Evolutionary conservation across 1,284 basidiomycete genomes (phyloP), one percentile per base, ranked within the genome.

Genomic region (Sporisorium reilianum): DNA sequence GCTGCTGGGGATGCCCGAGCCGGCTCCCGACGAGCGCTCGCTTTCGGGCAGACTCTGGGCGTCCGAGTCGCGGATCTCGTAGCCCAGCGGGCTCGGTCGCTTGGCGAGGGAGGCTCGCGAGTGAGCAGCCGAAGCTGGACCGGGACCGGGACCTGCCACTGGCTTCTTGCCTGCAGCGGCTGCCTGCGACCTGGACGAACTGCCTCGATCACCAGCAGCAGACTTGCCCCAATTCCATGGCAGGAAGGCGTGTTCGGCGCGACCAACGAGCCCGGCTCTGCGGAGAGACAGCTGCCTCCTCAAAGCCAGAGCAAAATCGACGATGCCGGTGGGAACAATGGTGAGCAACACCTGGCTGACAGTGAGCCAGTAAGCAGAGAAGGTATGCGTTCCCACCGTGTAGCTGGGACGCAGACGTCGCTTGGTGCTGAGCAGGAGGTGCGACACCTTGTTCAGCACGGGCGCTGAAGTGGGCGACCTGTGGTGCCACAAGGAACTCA

Each of bases 1-100:
- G 59, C 70, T 74, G 48, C 71, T 75, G 2, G 75, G 67, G 23
- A 79, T 61, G n/a, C 77, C 77, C 8, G 77, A 79, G 11, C 68
- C 68, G 8, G 64, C 58, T 12, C 69, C 69, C 9, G 71, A 64
- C 2, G 75, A 73, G 9, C 64, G 64, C 30, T 77, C 70, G 56
- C 70, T 74, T 18, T 73, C 70, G 14, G 70, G 63, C 30, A 69
- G 55, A 41, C 70, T 70, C 44, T 58, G 55, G 5, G 64, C 64
- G 40, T 76, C 70, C 67, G 57, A 70, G 48, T 73, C 71, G 20
- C 70, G 59, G 40, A 66, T 66, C 50, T 77, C 70, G 66, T 67
- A 74, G 6, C 45, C 54, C 22, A 56, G 25, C 16, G 58, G 59
- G 25, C 60, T 60, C 1, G 64, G 53, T 14, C 58, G 61, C 34